These are phyloP conservation scores for Tylopilus sp. DNA, from an alignment of 768 basidiomycete species.

Conservation along the genomic window DNA sequence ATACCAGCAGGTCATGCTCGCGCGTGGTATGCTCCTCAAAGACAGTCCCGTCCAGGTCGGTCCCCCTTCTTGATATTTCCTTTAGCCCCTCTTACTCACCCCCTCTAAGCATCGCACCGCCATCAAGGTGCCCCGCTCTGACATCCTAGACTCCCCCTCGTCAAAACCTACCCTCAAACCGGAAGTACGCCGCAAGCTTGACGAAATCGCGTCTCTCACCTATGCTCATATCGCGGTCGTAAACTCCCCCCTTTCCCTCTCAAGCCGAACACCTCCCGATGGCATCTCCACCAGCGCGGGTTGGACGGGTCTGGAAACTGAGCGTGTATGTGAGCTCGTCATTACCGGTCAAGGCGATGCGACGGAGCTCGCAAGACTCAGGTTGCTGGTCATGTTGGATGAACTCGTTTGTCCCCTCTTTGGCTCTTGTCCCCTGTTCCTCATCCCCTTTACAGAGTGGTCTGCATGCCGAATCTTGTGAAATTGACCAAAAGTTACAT, in stretches of 20 bases:
- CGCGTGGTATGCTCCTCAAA: conserved; percentile 84
- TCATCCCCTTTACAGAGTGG: conserved; percentile 58
- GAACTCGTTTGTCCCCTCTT: conserved; percentile 67
- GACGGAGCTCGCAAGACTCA: conserved; percentile 87
- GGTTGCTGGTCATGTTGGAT: conserved; percentile 90
- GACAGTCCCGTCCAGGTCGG: conserved; percentile 83
- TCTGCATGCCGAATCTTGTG: conserved; percentile 84
- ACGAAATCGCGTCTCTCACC: conserved; percentile 93
- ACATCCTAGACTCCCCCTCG: conserved; percentile 84
- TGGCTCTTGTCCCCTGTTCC: not conserved
- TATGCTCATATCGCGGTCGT: conserved; percentile 91
- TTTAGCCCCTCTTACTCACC: conserved; percentile 13
- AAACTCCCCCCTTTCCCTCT: conserved; percentile 74
- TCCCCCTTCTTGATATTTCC: conserved; percentile 3
- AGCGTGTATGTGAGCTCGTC: conserved; percentile 90
- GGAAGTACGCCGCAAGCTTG: conserved; percentile 80
- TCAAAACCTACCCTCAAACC: conserved; percentile 78
- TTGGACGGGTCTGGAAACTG: conserved; percentile 90
- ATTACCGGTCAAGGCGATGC: conserved; percentile 86
- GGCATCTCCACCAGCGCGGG: conserved; percentile 74
- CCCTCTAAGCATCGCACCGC: conserved; percentile 67
- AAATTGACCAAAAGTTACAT: conserved; percentile 94
- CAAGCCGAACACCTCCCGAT: conserved; percentile 73
- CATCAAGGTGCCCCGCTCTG: conserved; percentile 89
- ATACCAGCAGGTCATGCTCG: conserved; percentile 90